Evolutionary conservation across 2,329 filamentous ascomycete species (phyloP).

Genomic region (Fusarium sacchari): DNA sequence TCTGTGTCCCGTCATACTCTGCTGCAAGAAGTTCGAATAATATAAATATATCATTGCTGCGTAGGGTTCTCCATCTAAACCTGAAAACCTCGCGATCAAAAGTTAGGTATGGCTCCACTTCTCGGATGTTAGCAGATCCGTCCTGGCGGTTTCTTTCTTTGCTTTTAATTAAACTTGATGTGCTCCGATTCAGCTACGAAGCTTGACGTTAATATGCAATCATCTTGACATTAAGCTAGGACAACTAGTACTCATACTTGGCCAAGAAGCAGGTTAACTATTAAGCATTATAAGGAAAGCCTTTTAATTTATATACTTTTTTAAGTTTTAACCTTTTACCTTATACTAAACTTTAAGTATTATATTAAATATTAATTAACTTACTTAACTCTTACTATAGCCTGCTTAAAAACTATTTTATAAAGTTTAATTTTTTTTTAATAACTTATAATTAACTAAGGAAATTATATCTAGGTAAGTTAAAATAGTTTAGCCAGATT

Average conservation of each 20-base stretch:
- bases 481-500: background rate
- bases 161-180: background rate
- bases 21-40: background rate
- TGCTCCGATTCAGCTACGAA: background rate
- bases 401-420: no score
- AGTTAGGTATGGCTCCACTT: background rate
- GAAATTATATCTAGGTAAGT: fast-evolving
- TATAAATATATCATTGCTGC: background rate
- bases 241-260: background rate
- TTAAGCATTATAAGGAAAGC: background rate
- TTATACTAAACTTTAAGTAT: background rate
- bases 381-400: no score
- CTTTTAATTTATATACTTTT: background rate
- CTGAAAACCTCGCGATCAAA: background rate
- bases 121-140: background rate
- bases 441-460: no score
- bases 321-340: fast-evolving
- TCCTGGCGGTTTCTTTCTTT: background rate
- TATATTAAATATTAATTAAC: fast-evolving
- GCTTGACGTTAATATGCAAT: conserved; percentile 6
- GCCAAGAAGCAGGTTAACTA: background rate
- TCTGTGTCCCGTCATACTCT: background rate
- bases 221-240: background rate
- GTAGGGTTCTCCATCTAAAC: background rate
- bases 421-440: no score